A percentile compares a stretch with the other conserved stretches of the same genome.
Evolutionary conservation across 129 eudicot genomes (phyloP).

Genomic region (Chrysanthemum makinoi): DNA sequence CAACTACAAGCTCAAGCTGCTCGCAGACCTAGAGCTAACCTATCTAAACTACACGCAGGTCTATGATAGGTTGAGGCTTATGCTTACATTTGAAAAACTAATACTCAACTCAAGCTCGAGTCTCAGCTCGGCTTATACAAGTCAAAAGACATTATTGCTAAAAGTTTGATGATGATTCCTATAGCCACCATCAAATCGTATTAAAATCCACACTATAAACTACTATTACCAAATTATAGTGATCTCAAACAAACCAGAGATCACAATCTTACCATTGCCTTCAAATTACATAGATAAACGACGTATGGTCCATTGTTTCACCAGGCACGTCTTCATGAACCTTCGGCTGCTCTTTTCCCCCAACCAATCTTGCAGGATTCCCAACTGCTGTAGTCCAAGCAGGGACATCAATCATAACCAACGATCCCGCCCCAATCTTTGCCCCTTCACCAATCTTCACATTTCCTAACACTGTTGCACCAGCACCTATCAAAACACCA

Average conservation of each 20-base stretch:
- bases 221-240: neutral
- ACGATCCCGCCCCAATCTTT: constrained; percentile 75
- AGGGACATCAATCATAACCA: constrained; percentile 82
- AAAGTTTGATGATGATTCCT: too few species aligned
- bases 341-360: constrained; percentile 61
- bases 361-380: constrained; percentile 78
- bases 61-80: too few species aligned
- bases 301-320: constrained; percentile 80
- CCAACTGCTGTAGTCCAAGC: constrained; percentile 84
- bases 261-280: neutral
- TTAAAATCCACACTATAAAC: neutral
- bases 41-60: too few species aligned
- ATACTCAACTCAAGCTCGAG: too few species aligned
- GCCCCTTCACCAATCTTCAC: constrained; percentile 71
- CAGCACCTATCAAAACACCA: constrained; percentile 81
- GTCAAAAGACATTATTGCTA: too few species aligned
- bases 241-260: constrained; percentile 21
- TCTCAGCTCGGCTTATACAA: too few species aligned
- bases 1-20: too few species aligned
- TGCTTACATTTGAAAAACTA: too few species aligned
- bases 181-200: neutral
- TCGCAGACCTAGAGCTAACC: too few species aligned
- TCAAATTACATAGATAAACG: constrained; percentile 47
- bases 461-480: constrained; percentile 75
- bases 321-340: constrained; percentile 63